Evolutionary conservation across 1,284 basidiomycete genomes (phyloP).

Genomic region (Abortiporus biennis): DNA sequence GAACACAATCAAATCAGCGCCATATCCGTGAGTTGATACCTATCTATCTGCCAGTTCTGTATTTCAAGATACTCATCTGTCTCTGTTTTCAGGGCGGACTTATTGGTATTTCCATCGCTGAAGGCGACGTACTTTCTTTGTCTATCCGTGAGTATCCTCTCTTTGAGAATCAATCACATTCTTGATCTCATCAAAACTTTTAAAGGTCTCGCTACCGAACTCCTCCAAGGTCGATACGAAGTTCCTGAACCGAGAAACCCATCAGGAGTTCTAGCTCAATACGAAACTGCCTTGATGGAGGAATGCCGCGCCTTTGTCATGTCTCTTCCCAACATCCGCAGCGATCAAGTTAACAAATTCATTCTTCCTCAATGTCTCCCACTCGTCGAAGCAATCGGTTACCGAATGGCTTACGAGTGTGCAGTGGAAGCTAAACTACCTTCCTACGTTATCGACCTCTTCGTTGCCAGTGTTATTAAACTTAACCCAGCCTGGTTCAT

Average conservation of each 20-base stretch:
- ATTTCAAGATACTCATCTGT: no score
- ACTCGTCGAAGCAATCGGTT: conserved; percentile 36
- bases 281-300: conserved; percentile 29
- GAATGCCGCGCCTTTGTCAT: conserved; percentile 19
- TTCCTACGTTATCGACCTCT: conserved; percentile 26
- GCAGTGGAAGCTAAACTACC: conserved; percentile 27
- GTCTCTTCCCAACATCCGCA: conserved; percentile 22
- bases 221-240: conserved; percentile 25
- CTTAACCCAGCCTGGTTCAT: conserved; percentile 35
- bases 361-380: conserved; percentile 32
- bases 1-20: conserved; percentile 34
- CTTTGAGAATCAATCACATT: not conserved
- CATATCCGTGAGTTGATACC: conserved; percentile 27
- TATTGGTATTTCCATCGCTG: conserved; percentile 35
- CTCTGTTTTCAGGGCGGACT: conserved; percentile 28
- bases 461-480: conserved; percentile 25
- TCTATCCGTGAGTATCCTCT: conserved; percentile 21
- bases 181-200: no score
- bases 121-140: conserved; percentile 35
- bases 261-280: conserved; percentile 25
- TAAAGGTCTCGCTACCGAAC: conserved; percentile 32
- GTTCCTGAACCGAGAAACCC: conserved; percentile 22
- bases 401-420: conserved; percentile 44
- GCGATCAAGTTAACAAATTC: conserved; percentile 23
- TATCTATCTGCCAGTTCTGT: no score